Base-by-base conservation (phyloP, 108 stramenopile genomes). In the Craspedostauros australis region DNA sequence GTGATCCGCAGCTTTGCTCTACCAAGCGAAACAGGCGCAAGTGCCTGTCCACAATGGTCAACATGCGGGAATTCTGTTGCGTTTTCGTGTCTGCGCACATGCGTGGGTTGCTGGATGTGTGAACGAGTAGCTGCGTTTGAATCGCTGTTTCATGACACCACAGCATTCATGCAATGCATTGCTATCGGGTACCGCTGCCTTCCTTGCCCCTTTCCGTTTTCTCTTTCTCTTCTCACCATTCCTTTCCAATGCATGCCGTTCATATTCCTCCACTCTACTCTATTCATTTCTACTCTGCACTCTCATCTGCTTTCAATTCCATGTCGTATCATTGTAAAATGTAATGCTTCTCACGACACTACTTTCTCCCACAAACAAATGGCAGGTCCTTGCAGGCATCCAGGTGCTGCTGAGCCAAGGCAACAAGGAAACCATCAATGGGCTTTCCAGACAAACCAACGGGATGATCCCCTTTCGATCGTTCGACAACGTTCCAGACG, bases 361-460 rank as follows among this genome's bases (percentile, higher is more conserved):
- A n/a, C n/a, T n/a, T n/a, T n/a, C n/a, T n/a, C n/a, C n/a, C n/a
- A 25, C 18, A 49, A 8, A 27, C 6, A 27, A 25, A 49, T 15
- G 23, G 23, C 47, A 49, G 29, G 23, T 49, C 23, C n/a, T n/a
- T n/a, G n/a, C n/a, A n/a, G n/a, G n/a, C n/a, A n/a, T n/a, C n/a
- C n/a, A n/a, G n/a, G n/a, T n/a, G n/a, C n/a, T n/a, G n/a, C n/a
- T n/a, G n/a, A n/a, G n/a, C n/a, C n/a, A n/a, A n/a, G n/a, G 45
- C 48, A 66, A 39, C 19, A 49, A 20, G 54, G 20, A 30, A 30
- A 39, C 56, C 36, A 24, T 50, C 28, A 42, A 66, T 5, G 28
- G 48, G 16, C 48, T 58, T 20, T 14, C 32, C 28, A 43, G 34
- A 40, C 42, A 32, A 14, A 28, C 50, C 57, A 36, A 18, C 39